A percentile compares a stretch with the other conserved stretches of the same genome.
These are phyloP conservation scores for Rhododendron vialii DNA, from an alignment of 148 eudicot species.

Conservation along the genomic window DNA sequence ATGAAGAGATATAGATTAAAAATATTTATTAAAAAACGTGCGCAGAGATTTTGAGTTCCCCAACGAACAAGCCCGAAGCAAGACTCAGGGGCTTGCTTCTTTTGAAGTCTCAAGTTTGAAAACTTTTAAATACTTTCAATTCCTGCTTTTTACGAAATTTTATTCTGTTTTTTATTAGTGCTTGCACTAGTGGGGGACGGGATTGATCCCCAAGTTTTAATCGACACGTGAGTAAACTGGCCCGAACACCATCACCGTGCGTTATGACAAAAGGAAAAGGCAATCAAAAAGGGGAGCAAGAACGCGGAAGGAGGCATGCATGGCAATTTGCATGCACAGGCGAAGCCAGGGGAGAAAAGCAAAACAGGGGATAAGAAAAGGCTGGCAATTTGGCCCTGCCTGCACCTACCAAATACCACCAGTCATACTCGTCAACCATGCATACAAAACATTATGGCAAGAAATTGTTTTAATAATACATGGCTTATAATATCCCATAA, in stretches of 20 bases:
- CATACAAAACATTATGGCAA: neutral
- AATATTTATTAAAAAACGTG: too few relatives aligned
- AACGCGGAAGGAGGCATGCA: neutral
- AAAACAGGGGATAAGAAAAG: neutral
- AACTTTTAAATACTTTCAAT: neutral
- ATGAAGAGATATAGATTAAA: too few relatives aligned
- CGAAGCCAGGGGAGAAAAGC: neutral
- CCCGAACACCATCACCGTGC: neutral
- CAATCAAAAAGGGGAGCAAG: neutral
- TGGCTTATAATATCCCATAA: neutral
- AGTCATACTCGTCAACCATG: neutral
- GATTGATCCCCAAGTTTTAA: neutral
- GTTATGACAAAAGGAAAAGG: neutral
- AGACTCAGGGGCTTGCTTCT: neutral
- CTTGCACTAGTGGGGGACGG: too few relatives aligned
- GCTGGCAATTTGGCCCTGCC: slow-evolving; percentile 9
- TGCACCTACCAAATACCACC: neutral
- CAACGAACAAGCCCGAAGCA: neutral
- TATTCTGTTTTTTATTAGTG: neutral
- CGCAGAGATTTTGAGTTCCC: too few relatives aligned
- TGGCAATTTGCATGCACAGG: slow-evolving; percentile 5
- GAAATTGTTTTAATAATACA: neutral
- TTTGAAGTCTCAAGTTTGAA: neutral
- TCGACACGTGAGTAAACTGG: neutral
- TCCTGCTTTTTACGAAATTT: neutral